Base-by-base conservation (phyloP, 345 rosid species). In the Aquilaria malaccensis region DNA sequence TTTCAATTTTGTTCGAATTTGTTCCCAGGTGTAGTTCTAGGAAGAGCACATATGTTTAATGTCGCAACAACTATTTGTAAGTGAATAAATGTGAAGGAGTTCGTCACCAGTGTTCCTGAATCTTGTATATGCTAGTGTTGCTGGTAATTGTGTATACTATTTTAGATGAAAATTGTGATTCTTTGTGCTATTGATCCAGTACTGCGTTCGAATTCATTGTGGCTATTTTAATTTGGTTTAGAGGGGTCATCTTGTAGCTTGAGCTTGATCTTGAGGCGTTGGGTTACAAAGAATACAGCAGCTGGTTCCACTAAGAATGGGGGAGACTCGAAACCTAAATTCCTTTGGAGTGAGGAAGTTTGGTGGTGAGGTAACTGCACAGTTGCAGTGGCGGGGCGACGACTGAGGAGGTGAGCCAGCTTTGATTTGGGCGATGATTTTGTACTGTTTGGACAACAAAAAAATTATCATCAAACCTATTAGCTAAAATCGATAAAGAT, bases 301-400 rank as follows among this genome's bases (percentile, higher is more conserved):
- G 95, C 93, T 50, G 97, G 97, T 45, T 94, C 95, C 46, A 86
- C 97, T 0, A 90, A 86, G 84, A 94, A 94, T 29, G 95, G 85
- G 45, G 76, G 99, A 29, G 95, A 83, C 77, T 88, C 97, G 0
- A 78, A 81, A 52, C 95, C 97, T 29, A 88, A 88, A 85, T 73
- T 81, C 66, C 95, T 94, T 22, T n/a, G 99, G 93, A 9, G 96
- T 88, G 41, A 90, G 88, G 86, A 88, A 90, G 55, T 94, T 83
- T n/a, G 95, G 99, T 46, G 96, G 89, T 14, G 96, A 90, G 93
- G 95, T 86, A 31, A 74, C 64, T 67, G 22, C 22, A 22, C 22
- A 22, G 22, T 22, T 22, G 22, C 22, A 22, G 22, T 22, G 22
- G 22, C 22, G 22, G 22, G 22, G 22, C 0, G 22, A 22, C 22